Evolutionary conservation across 495 filamentous ascomycete genomes (phyloP), one percentile per base, ranked within the genome.

Genomic region (Penicillium fimorum): DNA sequence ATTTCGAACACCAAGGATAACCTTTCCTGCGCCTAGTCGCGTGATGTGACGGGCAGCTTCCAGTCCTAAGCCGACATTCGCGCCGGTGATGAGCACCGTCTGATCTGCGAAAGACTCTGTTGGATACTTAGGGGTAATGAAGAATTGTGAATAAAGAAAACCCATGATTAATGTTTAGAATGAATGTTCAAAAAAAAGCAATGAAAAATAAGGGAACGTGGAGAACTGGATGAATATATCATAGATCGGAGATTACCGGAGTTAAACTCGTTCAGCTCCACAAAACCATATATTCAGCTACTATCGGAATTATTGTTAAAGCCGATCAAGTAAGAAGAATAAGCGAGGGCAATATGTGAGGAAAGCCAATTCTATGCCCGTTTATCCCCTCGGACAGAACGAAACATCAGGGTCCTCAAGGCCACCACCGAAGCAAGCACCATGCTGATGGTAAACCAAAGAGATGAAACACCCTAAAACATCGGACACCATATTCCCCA

Each of bases 1-100:
- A 45, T 74, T 79, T 13, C 84, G 82, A 1, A 83, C 82, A 4
- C 74, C 83, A 0, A 87, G 61, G 55, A 86, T 80, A 8, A 86
- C 70, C 50, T 66, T 71, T 0, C 70, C 65, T 5, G 84, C 73
- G 0, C 68, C 66, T 6, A 78, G 70, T 11, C 60, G 57, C 4
- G 83, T 71, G 32, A 85, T 67, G 42, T 82, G 79, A 3, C 63
- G 60, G 4, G 77, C 71, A 30, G 76, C 75, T 59, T 80, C 75
- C 2, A 76, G 61, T n/a, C 83, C 83, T 0, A 86, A 69, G 3
- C 83, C 83, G 5, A 70, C 69, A 61, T 79, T 84, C 47, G 70
- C 56, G 10, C 83, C 83, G 4, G 79, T 84, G 20, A 86, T 59
- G 40, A 86, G 78, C 22, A 75, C 70, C 0, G 70, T 76, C 54